Evolutionary conservation across 129 eudicot genomes (phyloP), one percentile per base, ranked within the genome.

Genomic region (Flaveria trinervia): DNA sequence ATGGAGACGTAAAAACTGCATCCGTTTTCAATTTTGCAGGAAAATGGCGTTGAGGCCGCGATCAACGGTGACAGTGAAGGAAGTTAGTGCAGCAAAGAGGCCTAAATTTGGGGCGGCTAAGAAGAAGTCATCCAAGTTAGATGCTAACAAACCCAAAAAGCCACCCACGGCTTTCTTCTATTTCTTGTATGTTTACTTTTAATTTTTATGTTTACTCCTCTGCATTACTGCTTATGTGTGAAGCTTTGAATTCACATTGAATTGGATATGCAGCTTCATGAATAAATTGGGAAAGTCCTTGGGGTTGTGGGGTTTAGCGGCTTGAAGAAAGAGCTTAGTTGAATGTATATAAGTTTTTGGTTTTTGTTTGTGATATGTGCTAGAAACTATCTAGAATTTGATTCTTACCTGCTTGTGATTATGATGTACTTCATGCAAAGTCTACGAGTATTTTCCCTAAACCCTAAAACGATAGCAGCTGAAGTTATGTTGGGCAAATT

Each of bases 111-210:
- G 82, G 48, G 57, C 76, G 45, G 68, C 74, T 15, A 83, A 77
- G 85, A 89, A 84, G 74, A 80, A 77, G 75, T 64, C 66, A n/a
- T 77, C 85, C 14, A 89, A 85, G 56, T 73, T 88, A 4, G 98
- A 92, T 59, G 81, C 90, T 76, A 73, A 79, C 70, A 90, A 86
- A 70, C 98, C 98, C 45, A 93, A 93, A 88, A 93, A 93, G 65
- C 98, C 98, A 5, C 96, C 98, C 65, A 90, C 98, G 41, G 98
- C 98, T 60, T 93, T 93, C 86, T 93, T 93, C 85, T 93, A 83
- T 85, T 93, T 85, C 87, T 65, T 93, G 98, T 93, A 85, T n/a
- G 86, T 65, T 9, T 65, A 68, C 57, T 72, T 50, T 67, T 76
- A 13, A 9, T 2, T 11, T 71, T 51, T 15, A 13, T 54, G 7